Evolutionary conservation across 78 protist genomes (phyloP).

Genomic region (Monosiga brevicollis): DNA sequence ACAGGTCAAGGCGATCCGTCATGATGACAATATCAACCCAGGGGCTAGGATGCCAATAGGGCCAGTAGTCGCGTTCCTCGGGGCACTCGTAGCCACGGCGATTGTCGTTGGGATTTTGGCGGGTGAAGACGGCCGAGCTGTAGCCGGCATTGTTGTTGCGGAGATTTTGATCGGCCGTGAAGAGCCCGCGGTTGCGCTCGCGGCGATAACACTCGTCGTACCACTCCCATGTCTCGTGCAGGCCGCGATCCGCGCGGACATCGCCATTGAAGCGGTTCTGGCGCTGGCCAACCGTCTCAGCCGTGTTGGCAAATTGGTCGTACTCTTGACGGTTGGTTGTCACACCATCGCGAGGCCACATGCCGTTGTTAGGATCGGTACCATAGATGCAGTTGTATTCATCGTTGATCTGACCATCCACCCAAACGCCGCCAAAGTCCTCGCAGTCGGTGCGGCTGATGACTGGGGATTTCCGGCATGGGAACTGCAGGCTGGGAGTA

Average conservation of each 20-base stretch:
- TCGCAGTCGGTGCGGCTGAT: not conserved
- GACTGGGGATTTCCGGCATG: not conserved
- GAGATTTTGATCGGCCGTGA: conserved; percentile 32
- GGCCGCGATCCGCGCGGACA: not conserved
- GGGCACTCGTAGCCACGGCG: conserved; percentile 58
- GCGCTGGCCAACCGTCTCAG: not conserved
- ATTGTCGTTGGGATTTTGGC: conserved; percentile 27
- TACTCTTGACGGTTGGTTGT: not conserved
- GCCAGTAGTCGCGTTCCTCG: conserved; percentile 65
- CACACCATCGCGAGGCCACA: not conserved
- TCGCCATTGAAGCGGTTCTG: not conserved
- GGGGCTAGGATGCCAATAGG: conserved; percentile 58
- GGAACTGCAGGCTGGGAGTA: not conserved
- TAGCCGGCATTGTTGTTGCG: not conserved
- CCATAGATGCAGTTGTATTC: not conserved
- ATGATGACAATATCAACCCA: conserved; percentile 46
- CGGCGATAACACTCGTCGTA: conserved; percentile 27
- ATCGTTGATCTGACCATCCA: not conserved
- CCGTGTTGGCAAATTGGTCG: not conserved
- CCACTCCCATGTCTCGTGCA: conserved; percentile 10
- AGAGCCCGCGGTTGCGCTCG: conserved; percentile 46
- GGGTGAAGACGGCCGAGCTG: conserved; percentile 14
- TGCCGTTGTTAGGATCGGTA: not conserved
- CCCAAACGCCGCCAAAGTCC: not conserved
- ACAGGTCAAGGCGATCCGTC: not conserved